A percentile compares a stretch with the other conserved stretches of the same genome.
Conservation (phyloP, 352 stramenopile genomes). For the Phytophthora cajani region DNA sequence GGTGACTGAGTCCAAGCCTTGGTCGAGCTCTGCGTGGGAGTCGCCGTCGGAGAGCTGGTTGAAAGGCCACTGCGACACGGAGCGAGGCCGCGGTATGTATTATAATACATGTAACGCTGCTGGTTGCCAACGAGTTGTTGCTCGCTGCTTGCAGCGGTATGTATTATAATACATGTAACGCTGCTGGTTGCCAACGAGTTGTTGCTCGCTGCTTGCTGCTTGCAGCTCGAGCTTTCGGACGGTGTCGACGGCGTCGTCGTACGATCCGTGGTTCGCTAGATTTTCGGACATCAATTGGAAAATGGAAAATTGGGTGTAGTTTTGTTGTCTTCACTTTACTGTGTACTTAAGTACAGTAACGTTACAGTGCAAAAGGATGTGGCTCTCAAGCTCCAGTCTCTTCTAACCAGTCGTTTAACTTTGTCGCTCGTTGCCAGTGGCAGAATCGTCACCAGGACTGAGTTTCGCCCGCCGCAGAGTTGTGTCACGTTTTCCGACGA, state of each 20-base stretch:
- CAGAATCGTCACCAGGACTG: not conserved
- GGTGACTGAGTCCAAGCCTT: not conserved
- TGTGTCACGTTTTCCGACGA: not conserved
- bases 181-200: no score
- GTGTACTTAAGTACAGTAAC: no score
- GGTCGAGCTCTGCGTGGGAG: not conserved
- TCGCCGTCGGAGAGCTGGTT: constrained; percentile 29
- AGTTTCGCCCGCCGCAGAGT: not conserved
- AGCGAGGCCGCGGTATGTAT: not conserved
- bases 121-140: no score
- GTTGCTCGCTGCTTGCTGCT: not conserved
- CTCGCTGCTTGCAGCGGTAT: no score
- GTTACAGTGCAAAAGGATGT: not conserved
- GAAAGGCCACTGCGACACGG: constrained; percentile 14
- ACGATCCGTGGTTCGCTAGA: not conserved
- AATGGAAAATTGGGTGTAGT: no score
- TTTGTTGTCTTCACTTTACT: no score
- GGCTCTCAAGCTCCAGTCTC: not conserved
- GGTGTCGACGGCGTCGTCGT: not conserved
- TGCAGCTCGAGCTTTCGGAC: not conserved
- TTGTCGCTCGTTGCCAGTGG: no score
- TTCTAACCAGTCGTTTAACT: not conserved
- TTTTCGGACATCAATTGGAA: not conserved
- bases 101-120: no score
- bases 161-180: no score